Conservation (phyloP, 2,329 filamentous ascomycete genomes). For the Pestalotiopsis sp. region DNA sequence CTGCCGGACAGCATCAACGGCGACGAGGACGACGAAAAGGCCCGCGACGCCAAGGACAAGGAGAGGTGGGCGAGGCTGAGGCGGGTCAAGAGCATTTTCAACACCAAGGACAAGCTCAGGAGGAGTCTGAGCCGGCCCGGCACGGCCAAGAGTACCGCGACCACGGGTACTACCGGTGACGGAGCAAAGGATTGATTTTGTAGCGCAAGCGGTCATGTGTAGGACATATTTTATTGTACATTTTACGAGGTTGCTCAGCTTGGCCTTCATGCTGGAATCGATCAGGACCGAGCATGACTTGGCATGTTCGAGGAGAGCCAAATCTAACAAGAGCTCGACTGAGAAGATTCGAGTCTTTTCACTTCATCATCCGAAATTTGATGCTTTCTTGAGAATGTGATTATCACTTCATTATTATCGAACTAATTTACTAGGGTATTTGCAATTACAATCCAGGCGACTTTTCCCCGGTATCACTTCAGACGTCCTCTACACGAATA, state of each 20-base stretch:
- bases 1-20: conserved; percentile 31
- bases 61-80: conserved; percentile 74
- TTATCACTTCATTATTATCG: not conserved
- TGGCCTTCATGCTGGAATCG: not conserved
- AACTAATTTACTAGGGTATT: not conserved
- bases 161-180: not conserved
- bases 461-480: not conserved
- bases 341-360: too few species aligned
- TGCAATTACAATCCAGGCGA: not conserved
- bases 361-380: too few species aligned
- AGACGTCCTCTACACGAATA: conserved; percentile 9
- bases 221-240: not conserved
- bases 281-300: too few species aligned
- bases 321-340: too few species aligned
- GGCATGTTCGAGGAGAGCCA: too few species aligned
- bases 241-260: not conserved
- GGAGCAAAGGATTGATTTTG: not conserved
- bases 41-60: conserved; percentile 65
- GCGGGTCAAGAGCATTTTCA: conserved; percentile 72
- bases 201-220: not conserved
- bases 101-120: conserved; percentile 55
- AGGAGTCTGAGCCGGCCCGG: conserved; percentile 43
- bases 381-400: not conserved
- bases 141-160: conserved; percentile 28
- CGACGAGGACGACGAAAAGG: conserved; percentile 45